Base-by-base conservation (phyloP, 257 asterid genomes). In the Capsicum pubescens region DNA sequence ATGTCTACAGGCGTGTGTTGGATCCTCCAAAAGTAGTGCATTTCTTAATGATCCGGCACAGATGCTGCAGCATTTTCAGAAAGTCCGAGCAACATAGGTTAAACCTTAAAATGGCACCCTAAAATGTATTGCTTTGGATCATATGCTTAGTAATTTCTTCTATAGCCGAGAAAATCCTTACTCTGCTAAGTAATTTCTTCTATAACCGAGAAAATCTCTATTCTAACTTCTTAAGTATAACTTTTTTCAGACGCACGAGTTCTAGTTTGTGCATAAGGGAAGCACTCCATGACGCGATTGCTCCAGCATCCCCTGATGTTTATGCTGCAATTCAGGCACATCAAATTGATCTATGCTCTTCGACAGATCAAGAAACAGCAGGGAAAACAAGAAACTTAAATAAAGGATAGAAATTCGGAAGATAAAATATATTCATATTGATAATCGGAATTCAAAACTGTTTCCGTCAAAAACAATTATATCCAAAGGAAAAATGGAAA, bases 241-340 rank as follows among this genome's bases (percentile, higher is more conserved):
- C 46, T 48, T 56, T 67, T 86, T 88, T 74, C 89, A 95, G 98
- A 86, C 84, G 63, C 63, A 80, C 79, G 42, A 89, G 88, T 80
- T 91, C 91, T 35, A 89, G 76, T 84, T 85, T 87, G 63, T 81
- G 82, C 77, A 9, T 85, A 56, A 87, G 85, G 84, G 83, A 94
- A 6, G 88, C 89, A 86, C 92, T 86, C 63, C 26, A 76, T 26
- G 88, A 87, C 88, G 92, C 89, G 88, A 88, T 90, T 82, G 91
- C 91, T 17, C 94, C 92, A 12, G 90, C 89, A 71, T 91, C 93
- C 63, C 76, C 54, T 0, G 54, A 68, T 15, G 76, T 68, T 68
- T 68, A 36, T 36, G 60, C 21, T 56, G 56, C 81, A 12, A 74
- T 72, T 12, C 87, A 85, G 57, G 79, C 86, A 67, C 85, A 68